Conservation (phyloP, 495 filamentous ascomycete species). For the Emericellopsis terricola region DNA sequence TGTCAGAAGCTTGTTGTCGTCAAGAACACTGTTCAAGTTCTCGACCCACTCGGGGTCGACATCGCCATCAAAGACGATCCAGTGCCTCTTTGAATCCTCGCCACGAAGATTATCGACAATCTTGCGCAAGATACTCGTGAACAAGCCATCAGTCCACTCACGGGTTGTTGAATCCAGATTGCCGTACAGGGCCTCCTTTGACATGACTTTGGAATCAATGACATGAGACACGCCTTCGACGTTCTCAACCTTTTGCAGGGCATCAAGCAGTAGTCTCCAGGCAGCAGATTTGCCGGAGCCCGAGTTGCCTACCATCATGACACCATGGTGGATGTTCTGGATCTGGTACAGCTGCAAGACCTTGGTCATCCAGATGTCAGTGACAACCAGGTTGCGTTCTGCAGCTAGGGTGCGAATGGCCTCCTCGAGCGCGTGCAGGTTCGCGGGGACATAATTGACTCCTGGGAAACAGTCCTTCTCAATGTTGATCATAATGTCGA, state of each 20-base stretch:
- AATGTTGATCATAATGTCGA: slow-evolving; percentile 69
- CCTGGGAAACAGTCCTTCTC: slow-evolving; percentile 81
- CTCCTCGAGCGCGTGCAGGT: slow-evolving; percentile 55
- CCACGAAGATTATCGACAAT: slow-evolving; percentile 98
- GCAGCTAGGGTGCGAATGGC: slow-evolving; percentile 68
- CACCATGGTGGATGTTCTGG: slow-evolving; percentile 92
- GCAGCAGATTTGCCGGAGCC: slow-evolving; percentile 88
- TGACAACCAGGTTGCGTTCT: slow-evolving; percentile 72
- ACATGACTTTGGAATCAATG: slow-evolving; percentile 99
- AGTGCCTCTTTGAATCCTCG: slow-evolving; percentile 89
- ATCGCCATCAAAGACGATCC: slow-evolving; percentile 98
- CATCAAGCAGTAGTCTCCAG: slow-evolving; percentile 89
- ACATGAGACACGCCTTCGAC: slow-evolving; percentile 91
- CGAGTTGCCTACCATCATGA: slow-evolving; percentile 98
- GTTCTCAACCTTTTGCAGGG: slow-evolving; percentile 75
- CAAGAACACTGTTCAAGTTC: slow-evolving; percentile 96
- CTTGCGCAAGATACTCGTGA: slow-evolving; percentile 93
- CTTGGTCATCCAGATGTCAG: slow-evolving; percentile 91
- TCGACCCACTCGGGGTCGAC: slow-evolving; percentile 99
- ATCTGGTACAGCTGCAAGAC: slow-evolving; percentile 94
- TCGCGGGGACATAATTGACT: slow-evolving; percentile 80
- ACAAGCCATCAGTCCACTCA: slow-evolving; percentile 97
- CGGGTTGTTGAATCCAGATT: slow-evolving; percentile 89
- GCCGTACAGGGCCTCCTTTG: slow-evolving; percentile 91
- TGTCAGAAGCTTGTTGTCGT: slow-evolving; percentile 95